Conservation (phyloP, 495 filamentous ascomycete species). For the Trypethelium eluteriae region DNA sequence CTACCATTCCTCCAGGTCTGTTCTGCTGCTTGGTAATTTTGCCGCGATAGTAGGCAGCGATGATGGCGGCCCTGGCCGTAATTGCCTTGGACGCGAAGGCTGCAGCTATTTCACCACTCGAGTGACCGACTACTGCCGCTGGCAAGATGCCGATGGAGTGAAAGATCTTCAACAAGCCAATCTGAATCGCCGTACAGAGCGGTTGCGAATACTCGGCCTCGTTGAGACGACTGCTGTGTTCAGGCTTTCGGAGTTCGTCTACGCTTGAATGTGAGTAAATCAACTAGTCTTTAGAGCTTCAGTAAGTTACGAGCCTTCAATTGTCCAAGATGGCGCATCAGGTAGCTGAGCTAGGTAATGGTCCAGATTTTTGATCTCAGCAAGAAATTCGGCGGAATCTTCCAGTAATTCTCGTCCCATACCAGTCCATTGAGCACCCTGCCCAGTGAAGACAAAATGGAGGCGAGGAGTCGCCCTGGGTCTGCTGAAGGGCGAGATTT, state of each 20-base stretch:
- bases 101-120: slow-evolving; percentile 56
- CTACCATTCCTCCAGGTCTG: slow-evolving; percentile 24
- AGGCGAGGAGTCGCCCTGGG: slow-evolving; percentile 1
- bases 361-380: background rate
- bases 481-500: background rate
- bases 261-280: background rate
- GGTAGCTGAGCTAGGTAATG: background rate
- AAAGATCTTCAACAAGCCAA: slow-evolving; percentile 24
- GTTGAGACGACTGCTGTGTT: slow-evolving; percentile 22
- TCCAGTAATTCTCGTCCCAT: slow-evolving; percentile 34
- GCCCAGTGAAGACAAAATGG: slow-evolving; percentile 39
- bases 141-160: slow-evolving; percentile 29
- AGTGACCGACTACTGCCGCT: slow-evolving; percentile 49
- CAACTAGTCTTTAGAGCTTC: background rate
- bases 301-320: background rate
- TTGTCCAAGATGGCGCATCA: slow-evolving; percentile 1
- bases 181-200: slow-evolving; percentile 27
- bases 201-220: slow-evolving; percentile 24
- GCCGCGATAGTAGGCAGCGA: slow-evolving; percentile 39
- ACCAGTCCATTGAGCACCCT: slow-evolving; percentile 40
- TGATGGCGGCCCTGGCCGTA: slow-evolving; percentile 40
- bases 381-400: slow-evolving; percentile 3
- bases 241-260: slow-evolving; percentile 22
- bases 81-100: slow-evolving; percentile 52
- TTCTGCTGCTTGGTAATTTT: background rate